phyloP scores from a whole-genome alignment of 1,284 basidiomycete species.

The Sanghuangporus sanghuang region DNA sequence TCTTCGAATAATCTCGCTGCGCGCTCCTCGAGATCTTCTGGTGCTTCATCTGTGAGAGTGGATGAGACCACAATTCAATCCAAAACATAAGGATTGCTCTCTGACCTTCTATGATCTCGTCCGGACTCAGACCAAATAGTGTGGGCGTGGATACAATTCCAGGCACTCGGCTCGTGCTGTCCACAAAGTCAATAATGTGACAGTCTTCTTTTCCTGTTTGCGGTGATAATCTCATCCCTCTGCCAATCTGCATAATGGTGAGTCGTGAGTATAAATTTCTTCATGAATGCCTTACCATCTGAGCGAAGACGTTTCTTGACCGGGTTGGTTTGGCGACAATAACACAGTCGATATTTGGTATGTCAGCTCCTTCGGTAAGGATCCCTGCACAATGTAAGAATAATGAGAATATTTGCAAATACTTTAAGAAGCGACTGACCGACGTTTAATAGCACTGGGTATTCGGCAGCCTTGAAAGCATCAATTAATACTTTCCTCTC shows the following conservation, averaged over 20 bases:
- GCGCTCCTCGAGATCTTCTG: slow-evolving; percentile 18
- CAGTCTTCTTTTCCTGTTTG: slow-evolving; percentile 82
- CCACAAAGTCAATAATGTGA: slow-evolving; percentile 89
- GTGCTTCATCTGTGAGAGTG: slow-evolving; percentile 40
- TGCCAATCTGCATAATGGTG: slow-evolving; percentile 62
- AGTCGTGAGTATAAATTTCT: neutral
- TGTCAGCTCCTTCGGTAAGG: slow-evolving; percentile 88
- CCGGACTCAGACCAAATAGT: slow-evolving; percentile 82
- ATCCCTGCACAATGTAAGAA: slow-evolving; percentile 54
- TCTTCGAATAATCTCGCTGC: slow-evolving; percentile 18
- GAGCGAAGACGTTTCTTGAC: slow-evolving; percentile 85
- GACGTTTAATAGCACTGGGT: slow-evolving; percentile 90
- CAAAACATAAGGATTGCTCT: neutral
- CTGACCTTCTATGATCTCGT: slow-evolving; percentile 59
- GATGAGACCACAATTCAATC: neutral
- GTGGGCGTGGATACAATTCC: slow-evolving; percentile 82
- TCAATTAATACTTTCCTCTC: slow-evolving; percentile 66
- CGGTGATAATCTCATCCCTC: slow-evolving; percentile 86
- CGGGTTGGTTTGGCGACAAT: slow-evolving; percentile 83
- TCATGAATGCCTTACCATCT: slow-evolving; percentile 66
- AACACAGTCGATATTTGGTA: slow-evolving; percentile 90
- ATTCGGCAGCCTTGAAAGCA: slow-evolving; percentile 68
- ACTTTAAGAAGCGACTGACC: slow-evolving; percentile 39
- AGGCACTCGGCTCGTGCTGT: slow-evolving; percentile 61
- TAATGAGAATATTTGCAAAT: too few species aligned